phyloP scores from a whole-genome alignment of 2,329 filamentous ascomycete species.

The Aspergillus ochraceoroseus region DNA sequence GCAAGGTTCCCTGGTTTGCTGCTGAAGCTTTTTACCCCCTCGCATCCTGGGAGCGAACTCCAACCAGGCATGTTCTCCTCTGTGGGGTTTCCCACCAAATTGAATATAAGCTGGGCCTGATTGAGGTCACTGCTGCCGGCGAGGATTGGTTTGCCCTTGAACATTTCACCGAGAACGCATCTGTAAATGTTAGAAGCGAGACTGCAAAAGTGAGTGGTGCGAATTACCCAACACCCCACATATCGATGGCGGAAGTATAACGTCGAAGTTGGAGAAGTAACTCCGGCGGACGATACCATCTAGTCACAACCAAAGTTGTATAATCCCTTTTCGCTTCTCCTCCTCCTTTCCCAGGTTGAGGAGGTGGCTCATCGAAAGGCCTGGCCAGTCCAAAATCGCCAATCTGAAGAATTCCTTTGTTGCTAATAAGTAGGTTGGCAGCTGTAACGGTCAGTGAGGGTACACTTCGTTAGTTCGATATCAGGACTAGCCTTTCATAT shows the following conservation, averaged over 20 bases:
- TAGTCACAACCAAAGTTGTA: constrained; percentile 90
- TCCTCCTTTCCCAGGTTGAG: constrained; percentile 69
- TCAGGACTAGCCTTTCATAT: constrained; percentile 68
- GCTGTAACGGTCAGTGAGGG: constrained; percentile 45
- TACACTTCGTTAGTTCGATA: background rate
- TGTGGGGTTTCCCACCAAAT: constrained; percentile 81
- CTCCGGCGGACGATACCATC: constrained; percentile 96
- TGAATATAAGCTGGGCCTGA: constrained; percentile 90
- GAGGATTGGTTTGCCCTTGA: constrained; percentile 86
- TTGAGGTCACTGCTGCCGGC: constrained; percentile 82
- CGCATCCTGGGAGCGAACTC: constrained; percentile 73
- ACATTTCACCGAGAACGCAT: constrained; percentile 99
- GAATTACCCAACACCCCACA: constrained; percentile 89
- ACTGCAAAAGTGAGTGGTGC: constrained; percentile 1
- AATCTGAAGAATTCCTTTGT: constrained; percentile 87
- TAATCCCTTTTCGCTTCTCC: constrained; percentile 86
- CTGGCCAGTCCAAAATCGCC: constrained; percentile 93
- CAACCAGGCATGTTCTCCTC: constrained; percentile 92
- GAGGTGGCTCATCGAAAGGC: constrained; percentile 81
- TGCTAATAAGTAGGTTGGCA: constrained; percentile 93
- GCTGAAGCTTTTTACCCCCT: constrained; percentile 62
- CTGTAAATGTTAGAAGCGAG: constrained; percentile 42
- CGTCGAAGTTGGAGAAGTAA: constrained; percentile 77
- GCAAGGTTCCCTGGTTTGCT: constrained; percentile 61
- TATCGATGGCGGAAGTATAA: constrained; percentile 96